Conservation (phyloP, 2,329 filamentous ascomycete species). For the Trichophyton benhamiae region DNA sequence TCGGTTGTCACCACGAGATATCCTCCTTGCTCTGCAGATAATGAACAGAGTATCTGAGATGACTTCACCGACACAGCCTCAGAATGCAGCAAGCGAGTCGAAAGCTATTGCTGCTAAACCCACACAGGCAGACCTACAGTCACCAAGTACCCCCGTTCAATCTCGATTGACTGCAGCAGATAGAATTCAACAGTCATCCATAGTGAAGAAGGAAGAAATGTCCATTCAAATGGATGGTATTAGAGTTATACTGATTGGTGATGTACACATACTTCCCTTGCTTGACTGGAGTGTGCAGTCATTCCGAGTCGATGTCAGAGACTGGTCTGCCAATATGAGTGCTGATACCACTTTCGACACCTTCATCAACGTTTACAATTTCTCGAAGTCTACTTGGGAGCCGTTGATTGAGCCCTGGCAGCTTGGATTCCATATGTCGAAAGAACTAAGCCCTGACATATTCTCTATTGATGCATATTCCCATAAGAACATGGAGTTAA, state of each 20-base stretch:
- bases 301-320: slow-evolving; percentile 70
- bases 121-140: not conserved
- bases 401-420: slow-evolving; percentile 93
- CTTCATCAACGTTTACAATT: slow-evolving; percentile 96
- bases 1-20: slow-evolving; percentile 82
- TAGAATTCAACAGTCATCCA: slow-evolving; percentile 33
- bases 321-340: slow-evolving; percentile 82
- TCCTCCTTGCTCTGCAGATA: slow-evolving; percentile 85
- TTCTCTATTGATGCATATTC: slow-evolving; percentile 78
- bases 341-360: slow-evolving; percentile 85
- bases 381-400: slow-evolving; percentile 97
- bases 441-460: slow-evolving; percentile 59
- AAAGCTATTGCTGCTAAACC: slow-evolving; percentile 11
- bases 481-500: slow-evolving; percentile 81
- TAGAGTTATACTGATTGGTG: slow-evolving; percentile 85
- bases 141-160: not conserved
- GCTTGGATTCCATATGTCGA: slow-evolving; percentile 78
- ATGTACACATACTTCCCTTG: slow-evolving; percentile 88
- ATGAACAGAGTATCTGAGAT: slow-evolving; percentile 81
- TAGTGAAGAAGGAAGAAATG: slow-evolving; percentile 63
- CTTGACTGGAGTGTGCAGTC: slow-evolving; percentile 87
- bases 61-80: slow-evolving; percentile 45
- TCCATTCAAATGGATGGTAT: slow-evolving; percentile 78
- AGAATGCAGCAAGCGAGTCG: slow-evolving; percentile 22
- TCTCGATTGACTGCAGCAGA: not conserved